Evolutionary conservation across 2,329 filamentous ascomycete genomes (phyloP).

Genomic region (Blastomyces emzantsi): DNA sequence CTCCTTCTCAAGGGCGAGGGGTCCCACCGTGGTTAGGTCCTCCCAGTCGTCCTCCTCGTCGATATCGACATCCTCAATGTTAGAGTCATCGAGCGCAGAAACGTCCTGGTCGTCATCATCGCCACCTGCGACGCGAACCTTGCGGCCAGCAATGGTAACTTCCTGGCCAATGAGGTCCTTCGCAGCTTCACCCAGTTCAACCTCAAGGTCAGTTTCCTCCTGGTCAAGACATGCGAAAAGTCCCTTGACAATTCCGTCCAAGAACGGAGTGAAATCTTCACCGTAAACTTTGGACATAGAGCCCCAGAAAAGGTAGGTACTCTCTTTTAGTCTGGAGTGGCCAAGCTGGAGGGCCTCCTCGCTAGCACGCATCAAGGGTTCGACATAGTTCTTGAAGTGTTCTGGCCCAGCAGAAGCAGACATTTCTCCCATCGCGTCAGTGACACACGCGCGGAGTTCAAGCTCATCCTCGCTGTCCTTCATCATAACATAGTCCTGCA

Average conservation of each 20-base stretch:
- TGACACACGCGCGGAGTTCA: slow-evolving; percentile 78
- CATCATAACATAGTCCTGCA: slow-evolving; percentile 72
- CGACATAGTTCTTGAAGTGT: slow-evolving; percentile 83
- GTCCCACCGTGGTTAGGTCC: slow-evolving; percentile 73
- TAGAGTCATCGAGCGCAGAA: slow-evolving; percentile 43
- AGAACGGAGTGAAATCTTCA: slow-evolving; percentile 46
- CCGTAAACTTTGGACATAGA: slow-evolving; percentile 90
- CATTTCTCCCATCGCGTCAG: slow-evolving; percentile 89
- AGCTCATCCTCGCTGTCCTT: slow-evolving; percentile 88
- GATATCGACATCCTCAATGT: slow-evolving; percentile 55
- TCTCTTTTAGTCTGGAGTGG: slow-evolving; percentile 86
- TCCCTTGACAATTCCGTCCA: slow-evolving; percentile 40
- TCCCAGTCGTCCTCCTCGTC: slow-evolving; percentile 80
- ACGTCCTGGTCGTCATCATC: slow-evolving; percentile 42
- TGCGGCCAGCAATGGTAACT: slow-evolving; percentile 71
- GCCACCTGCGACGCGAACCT: slow-evolving; percentile 67
- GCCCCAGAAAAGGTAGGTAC: slow-evolving; percentile 94
- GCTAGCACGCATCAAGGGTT: slow-evolving; percentile 81
- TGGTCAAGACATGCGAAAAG: slow-evolving; percentile 80
- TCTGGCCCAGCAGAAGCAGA: slow-evolving; percentile 77
- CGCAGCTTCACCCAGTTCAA: slow-evolving; percentile 64
- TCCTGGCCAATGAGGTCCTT: slow-evolving; percentile 66
- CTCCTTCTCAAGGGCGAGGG: slow-evolving; percentile 91
- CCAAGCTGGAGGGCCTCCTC: slow-evolving; percentile 84
- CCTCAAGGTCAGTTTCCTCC: slow-evolving; percentile 73